Conservation (phyloP, 148 eudicot species). For the Dianthus caryophyllus region DNA sequence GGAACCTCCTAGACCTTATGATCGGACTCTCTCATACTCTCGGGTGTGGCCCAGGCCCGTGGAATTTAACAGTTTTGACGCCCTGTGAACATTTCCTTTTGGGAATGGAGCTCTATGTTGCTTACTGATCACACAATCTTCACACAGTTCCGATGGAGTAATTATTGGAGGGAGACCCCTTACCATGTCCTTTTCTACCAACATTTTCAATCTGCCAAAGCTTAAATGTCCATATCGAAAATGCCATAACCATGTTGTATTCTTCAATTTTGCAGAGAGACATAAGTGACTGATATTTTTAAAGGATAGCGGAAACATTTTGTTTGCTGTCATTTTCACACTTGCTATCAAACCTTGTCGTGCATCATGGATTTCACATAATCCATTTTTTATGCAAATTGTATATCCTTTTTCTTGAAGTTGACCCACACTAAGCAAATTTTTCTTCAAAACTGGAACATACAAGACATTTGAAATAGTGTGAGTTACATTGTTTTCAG, state of each 20-base stretch:
- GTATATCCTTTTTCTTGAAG: slow-evolving; percentile 25
- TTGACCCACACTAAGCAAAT: slow-evolving; percentile 25
- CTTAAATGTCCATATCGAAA: slow-evolving; percentile 16
- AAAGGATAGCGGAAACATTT: slow-evolving; percentile 15
- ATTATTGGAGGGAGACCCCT: slow-evolving; percentile 13
- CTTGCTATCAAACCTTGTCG: slow-evolving; percentile 5
- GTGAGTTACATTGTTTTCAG: neutral
- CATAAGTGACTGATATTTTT: neutral
- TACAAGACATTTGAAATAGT: slow-evolving; percentile 26
- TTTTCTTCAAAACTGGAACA: slow-evolving; percentile 20
- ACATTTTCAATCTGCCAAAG: slow-evolving; percentile 15
- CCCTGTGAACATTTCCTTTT: slow-evolving; percentile 12
- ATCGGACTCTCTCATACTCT: too few species aligned
- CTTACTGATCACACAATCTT: slow-evolving; percentile 21
- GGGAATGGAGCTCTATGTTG: slow-evolving; percentile 17
- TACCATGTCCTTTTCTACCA: slow-evolving; percentile 22
- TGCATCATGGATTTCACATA: slow-evolving; percentile 12
- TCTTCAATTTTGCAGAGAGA: slow-evolving; percentile 2
- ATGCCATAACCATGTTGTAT: slow-evolving; percentile 22
- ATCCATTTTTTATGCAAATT: slow-evolving; percentile 16
- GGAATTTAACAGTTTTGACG: neutral
- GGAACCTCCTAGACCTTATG: too few species aligned
- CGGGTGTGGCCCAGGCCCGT: too few species aligned
- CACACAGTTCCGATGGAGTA: neutral
- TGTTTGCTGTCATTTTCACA: slow-evolving; percentile 15